Evolutionary conservation across 805 yeast genomes (phyloP).

Genomic region (Saturnispora hagleri): DNA sequence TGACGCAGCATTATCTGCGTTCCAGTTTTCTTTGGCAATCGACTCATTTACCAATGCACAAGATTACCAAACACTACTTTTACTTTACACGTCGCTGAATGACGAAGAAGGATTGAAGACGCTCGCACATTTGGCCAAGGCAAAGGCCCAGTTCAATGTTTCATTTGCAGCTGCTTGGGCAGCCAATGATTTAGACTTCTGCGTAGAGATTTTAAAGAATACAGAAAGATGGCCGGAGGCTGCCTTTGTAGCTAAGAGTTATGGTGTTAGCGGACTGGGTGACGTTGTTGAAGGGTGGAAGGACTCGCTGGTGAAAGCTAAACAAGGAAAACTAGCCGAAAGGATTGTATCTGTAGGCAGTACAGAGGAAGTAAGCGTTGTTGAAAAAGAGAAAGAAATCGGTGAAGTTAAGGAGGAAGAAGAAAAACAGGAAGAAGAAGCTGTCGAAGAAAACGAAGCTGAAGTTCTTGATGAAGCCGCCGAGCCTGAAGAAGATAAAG

Average conservation of each 20-base stretch:
- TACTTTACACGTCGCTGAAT: conserved; percentile 76
- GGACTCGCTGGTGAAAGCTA: conserved; percentile 37
- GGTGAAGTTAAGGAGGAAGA: conserved; percentile 8
- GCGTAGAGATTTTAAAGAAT: conserved; percentile 55
- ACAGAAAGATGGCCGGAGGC: conserved; percentile 79
- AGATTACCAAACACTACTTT: conserved; percentile 73
- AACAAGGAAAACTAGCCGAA: conserved; percentile 50
- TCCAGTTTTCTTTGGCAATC: conserved; percentile 76
- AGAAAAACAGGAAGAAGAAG: conserved; percentile 13
- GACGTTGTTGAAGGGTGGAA: conserved; percentile 61
- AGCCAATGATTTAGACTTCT: conserved; percentile 57
- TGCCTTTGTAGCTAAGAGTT: conserved; percentile 67
- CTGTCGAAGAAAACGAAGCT: conserved; percentile 8
- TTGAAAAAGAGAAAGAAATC: conserved; percentile 8
- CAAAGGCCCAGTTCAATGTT: conserved; percentile 74
- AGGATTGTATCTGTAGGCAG: conserved; percentile 42
- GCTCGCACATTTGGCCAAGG: conserved; percentile 59
- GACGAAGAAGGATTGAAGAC: conserved; percentile 48
- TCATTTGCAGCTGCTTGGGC: conserved; percentile 92
- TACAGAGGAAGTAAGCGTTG: conserved; percentile 18
- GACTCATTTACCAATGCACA: conserved; percentile 69
- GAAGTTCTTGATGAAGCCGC: conserved; percentile 15
- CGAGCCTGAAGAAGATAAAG: conserved; percentile 12
- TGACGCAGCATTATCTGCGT: conserved; percentile 68
- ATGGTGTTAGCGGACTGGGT: conserved; percentile 35